Evolutionary conservation across 2,329 filamentous ascomycete species (phyloP).

Genomic region (Leptographium galeiforme): DNA sequence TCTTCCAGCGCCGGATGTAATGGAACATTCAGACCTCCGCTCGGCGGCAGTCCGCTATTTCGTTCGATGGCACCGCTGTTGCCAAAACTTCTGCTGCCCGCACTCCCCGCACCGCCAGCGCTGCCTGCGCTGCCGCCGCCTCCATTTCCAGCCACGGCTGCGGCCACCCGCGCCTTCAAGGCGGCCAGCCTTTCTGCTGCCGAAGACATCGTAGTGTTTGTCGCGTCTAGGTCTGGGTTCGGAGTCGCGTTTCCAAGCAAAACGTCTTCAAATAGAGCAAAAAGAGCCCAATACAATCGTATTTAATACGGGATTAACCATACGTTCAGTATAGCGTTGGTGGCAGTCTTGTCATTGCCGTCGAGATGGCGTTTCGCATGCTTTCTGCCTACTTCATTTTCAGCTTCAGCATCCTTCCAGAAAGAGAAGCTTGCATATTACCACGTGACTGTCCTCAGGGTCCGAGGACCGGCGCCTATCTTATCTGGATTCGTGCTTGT

Average conservation of each 20-base stretch:
- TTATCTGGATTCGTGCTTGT: conserved; percentile 1
- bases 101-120: not conserved
- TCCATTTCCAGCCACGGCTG: conserved; percentile 37
- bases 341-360: not conserved
- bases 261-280: not conserved
- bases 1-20: conserved; percentile 63
- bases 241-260: not conserved
- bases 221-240: too few species aligned
- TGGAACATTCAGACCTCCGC: conserved; percentile 59
- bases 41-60: conserved; percentile 7
- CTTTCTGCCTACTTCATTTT: not conserved
- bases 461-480: conserved; percentile 2
- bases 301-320: not conserved
- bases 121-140: conserved; percentile 15
- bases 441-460: not conserved
- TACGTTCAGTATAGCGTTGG: not conserved
- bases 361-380: not conserved
- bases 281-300: not conserved
- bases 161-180: conserved; percentile 67
- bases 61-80: conserved; percentile 20
- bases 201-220: not conserved
- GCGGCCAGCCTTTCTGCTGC: conserved; percentile 58
- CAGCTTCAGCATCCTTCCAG: not conserved
- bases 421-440: not conserved
- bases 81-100: conserved; percentile 39